Evolutionary conservation across 371 early-diverging fungal genomes (phyloP), one percentile per base, ranked within the genome.

Genomic region (Sporodiniella umbellata): DNA sequence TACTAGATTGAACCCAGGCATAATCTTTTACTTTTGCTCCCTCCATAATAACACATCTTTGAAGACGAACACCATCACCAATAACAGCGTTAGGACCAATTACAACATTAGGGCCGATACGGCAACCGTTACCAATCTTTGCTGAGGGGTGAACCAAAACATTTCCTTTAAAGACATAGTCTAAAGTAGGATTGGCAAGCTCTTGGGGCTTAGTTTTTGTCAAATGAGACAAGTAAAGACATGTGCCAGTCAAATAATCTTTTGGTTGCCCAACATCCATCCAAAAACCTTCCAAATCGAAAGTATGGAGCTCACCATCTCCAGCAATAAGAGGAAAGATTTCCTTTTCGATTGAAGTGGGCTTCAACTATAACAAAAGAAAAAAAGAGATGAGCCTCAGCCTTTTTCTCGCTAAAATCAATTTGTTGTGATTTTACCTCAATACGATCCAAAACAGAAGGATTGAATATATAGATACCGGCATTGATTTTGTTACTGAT

Each of bases 261-360:
- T 92, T 93, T 54, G 99, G 99, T 77, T 99, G 99, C 31, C 99
- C 99, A 48, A 99, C 99, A 64, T 99, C 99, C 96, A 96, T 96
- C 99, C 99, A 99, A 86, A 92, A 99, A 50, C 99, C 99, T 47
- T 95, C 89, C 48, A 99, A 82, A 26, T 94, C 92, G 72, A 95
- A 96, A 25, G 92, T 84, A 66, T 93, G 92, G 48, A 99, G 84
- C 64, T 91, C 83, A 22, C 67, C 63, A 50, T 93, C 93, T 17
- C 70, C 67, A 10, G 98, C 98, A 88, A 99, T 92, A 49, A 51
- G 51, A 21, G 99, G 99, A 84, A 99, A 99, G 12, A 98, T 83
- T 63, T 99, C 99, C 70, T 94, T 98, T 74, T 99, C 99, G 54
- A 98, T 98, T 8, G 95, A 94, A 15, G 95, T 97, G 21, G 97